Evolutionary conservation across 441 rosid species (phyloP).

Genomic region (Arabidopsis lyrata): DNA sequence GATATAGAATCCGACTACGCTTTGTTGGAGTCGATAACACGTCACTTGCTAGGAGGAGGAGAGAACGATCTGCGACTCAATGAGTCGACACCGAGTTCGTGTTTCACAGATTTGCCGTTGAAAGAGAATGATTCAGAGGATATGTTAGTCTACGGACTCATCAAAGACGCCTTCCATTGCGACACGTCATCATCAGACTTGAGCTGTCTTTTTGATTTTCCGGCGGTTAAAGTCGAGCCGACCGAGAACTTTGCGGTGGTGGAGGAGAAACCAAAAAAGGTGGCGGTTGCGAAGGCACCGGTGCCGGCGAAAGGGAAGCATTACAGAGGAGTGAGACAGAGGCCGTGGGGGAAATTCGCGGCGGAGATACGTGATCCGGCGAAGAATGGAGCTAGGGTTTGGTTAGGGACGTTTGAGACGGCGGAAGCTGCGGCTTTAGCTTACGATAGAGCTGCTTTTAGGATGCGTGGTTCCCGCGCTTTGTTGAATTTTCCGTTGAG

Average conservation of each 20-base stretch:
- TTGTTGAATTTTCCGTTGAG: slow-evolving; percentile 83
- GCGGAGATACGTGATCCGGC: slow-evolving; percentile 89
- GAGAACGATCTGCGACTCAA: slow-evolving; percentile 44
- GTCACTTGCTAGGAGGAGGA: slow-evolving; percentile 53
- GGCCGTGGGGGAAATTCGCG: slow-evolving; percentile 70
- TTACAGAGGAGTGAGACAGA: slow-evolving; percentile 57
- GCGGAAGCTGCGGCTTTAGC: slow-evolving; percentile 98
- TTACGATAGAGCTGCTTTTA: slow-evolving; percentile 89
- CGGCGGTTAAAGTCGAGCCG: slow-evolving; percentile 51
- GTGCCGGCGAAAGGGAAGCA: slow-evolving; percentile 62
- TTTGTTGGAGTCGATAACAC: slow-evolving; percentile 53
- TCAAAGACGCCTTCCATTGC: slow-evolving; percentile 62
- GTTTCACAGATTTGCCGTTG: slow-evolving; percentile 67
- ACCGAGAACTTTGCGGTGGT: slow-evolving; percentile 26
- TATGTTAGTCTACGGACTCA: slow-evolving; percentile 72
- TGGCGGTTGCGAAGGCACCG: neutral
- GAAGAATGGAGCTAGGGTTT: slow-evolving; percentile 89
- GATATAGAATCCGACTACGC: slow-evolving; percentile 49
- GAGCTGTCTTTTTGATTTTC: slow-evolving; percentile 32
- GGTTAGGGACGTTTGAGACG: slow-evolving; percentile 94
- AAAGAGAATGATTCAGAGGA: slow-evolving; percentile 80
- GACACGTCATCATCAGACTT: slow-evolving; percentile 59
- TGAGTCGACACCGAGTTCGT: slow-evolving; percentile 39
- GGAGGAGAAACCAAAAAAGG: neutral
- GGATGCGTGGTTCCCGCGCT: slow-evolving; percentile 96